phyloP scores from a whole-genome alignment of 2,329 filamentous ascomycete genomes.

The Bipolaris zeicola region DNA sequence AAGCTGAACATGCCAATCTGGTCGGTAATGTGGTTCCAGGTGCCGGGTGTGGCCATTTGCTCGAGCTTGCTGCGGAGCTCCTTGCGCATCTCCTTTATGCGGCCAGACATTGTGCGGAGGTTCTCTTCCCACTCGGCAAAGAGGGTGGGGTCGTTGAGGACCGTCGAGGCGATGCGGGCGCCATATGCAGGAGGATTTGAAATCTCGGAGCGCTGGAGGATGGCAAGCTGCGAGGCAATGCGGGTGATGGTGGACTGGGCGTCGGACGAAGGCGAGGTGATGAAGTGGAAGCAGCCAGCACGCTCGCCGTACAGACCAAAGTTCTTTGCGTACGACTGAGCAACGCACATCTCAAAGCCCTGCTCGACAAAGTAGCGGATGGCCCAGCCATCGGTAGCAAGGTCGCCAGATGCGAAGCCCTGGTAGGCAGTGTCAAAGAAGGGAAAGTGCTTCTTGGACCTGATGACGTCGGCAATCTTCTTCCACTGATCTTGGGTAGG shows the following conservation, averaged over 20 bases:
- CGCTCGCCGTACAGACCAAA: conserved; percentile 92
- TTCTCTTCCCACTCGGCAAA: conserved; percentile 94
- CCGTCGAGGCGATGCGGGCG: conserved; percentile 80
- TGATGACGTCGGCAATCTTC: conserved; percentile 79
- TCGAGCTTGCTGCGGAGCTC: conserved; percentile 80
- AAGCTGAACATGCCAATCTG: conserved; percentile 99
- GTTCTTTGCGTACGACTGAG: conserved; percentile 62
- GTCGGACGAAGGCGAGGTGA: conserved; percentile 73
- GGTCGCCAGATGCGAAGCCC: conserved; percentile 91
- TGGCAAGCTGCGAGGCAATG: conserved; percentile 85
- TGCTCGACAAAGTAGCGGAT: conserved; percentile 92
- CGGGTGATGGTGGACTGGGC: conserved; percentile 65
- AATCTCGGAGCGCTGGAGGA: conserved; percentile 96
- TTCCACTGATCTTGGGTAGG: conserved; percentile 94
- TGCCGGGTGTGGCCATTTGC: conserved; percentile 81
- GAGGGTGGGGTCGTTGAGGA: conserved; percentile 81
- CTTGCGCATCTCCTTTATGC: conserved; percentile 90
- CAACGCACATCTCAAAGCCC: conserved; percentile 71
- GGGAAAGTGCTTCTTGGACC: conserved; percentile 83
- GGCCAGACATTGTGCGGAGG: conserved; percentile 89
- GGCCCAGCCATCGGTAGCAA: conserved; percentile 85
- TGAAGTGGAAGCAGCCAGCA: conserved; percentile 93
- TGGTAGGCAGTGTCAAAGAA: conserved; percentile 99
- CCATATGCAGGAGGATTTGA: conserved; percentile 96
- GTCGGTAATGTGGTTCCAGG: conserved; percentile 96